Conservation (phyloP, 441 rosid genomes). For the Macaranga tanarius region DNA sequence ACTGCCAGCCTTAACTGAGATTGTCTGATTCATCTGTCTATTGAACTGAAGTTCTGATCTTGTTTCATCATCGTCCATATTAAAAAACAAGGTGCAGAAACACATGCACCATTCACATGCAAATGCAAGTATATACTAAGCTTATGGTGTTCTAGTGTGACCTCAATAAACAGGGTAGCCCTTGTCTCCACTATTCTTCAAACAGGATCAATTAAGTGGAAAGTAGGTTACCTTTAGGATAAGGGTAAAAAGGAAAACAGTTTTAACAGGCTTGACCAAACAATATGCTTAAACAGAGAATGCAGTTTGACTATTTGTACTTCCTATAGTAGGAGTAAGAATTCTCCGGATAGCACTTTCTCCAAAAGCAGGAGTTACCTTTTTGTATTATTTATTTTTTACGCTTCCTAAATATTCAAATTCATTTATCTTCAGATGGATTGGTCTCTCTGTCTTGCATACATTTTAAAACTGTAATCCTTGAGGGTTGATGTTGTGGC, state of each 20-base stretch:
- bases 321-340: not conserved
- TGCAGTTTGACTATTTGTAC: not conserved
- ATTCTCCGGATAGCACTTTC: not conserved
- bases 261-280: not conserved
- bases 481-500: not conserved
- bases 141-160: not conserved
- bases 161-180: not conserved
- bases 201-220: not conserved
- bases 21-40: not conserved
- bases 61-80: not conserved
- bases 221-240: not conserved
- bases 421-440: not conserved
- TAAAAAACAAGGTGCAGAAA: slow-evolving; percentile 8
- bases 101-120: not conserved
- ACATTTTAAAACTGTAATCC: not conserved
- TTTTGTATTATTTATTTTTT: not conserved
- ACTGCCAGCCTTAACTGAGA: not conserved
- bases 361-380: not conserved
- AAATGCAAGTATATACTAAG: not conserved
- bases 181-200: not conserved
- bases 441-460: slow-evolving; percentile 1
- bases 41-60: slow-evolving; percentile 1
- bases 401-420: not conserved
- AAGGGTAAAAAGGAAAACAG: not conserved
- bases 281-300: not conserved